Evolutionary conservation across 805 yeast genomes (phyloP).

Genomic region (Henningerozyma blattae): DNA sequence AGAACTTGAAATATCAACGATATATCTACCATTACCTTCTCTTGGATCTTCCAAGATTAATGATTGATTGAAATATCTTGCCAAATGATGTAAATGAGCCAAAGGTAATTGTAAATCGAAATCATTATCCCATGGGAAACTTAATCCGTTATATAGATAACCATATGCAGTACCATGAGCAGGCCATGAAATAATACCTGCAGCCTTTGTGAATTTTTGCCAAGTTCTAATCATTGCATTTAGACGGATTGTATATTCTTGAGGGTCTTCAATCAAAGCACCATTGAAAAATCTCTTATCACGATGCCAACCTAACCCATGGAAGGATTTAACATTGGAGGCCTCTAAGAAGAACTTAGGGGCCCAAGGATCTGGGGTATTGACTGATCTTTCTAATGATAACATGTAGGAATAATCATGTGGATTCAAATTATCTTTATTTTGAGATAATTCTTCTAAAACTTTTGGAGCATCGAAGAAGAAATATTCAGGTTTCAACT

Average conservation of each 20-base stretch:
- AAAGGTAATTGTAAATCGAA: conserved; percentile 54
- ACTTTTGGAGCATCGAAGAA: conserved; percentile 18
- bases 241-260: conserved; percentile 11
- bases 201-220: conserved; percentile 34
- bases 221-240: conserved; percentile 42
- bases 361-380: conserved; percentile 22
- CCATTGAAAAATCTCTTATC: conserved; percentile 53
- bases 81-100: conserved; percentile 32
- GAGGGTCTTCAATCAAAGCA: conserved; percentile 28
- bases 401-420: conserved; percentile 24
- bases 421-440: conserved; percentile 10
- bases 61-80: conserved; percentile 30
- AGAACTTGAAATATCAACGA: conserved; percentile 37
- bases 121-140: conserved; percentile 59
- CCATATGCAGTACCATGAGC: conserved; percentile 57
- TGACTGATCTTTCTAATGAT: conserved; percentile 25
- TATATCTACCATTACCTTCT: conserved; percentile 46
- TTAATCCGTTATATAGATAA: conserved; percentile 52
- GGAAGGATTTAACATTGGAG: conserved; percentile 11
- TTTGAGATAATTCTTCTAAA: conserved; percentile 11
- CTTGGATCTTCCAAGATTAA: conserved; percentile 34
- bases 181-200: conserved; percentile 44
- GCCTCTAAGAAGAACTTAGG: conserved; percentile 29
- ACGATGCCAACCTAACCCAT: conserved; percentile 30
- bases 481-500: conserved; percentile 15